A percentile compares a stretch with the other conserved stretches of the same genome.
phyloP scores from a whole-genome alignment of 495 filamentous ascomycete genomes.

The Annulohypoxylon bovei region DNA sequence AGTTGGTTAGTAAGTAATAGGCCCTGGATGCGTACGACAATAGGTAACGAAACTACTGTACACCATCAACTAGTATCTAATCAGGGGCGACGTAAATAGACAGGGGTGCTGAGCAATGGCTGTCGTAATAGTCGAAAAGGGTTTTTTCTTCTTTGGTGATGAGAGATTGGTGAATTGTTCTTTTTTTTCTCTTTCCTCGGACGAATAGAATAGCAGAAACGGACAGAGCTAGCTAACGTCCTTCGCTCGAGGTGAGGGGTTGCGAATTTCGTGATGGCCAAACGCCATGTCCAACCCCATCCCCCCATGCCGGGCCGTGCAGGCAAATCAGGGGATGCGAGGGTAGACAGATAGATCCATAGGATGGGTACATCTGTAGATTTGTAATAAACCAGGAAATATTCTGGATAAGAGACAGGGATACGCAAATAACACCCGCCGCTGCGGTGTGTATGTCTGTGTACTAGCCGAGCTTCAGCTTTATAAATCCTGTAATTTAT shows the following conservation, averaged over 20 bases:
- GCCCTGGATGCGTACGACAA: background rate
- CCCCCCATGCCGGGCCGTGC: slow-evolving; percentile 17
- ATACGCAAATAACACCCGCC: slow-evolving; percentile 19
- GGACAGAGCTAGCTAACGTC: slow-evolving; percentile 16
- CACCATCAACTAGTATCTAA: slow-evolving; percentile 18
- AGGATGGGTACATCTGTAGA: slow-evolving; percentile 16
- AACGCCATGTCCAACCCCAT: slow-evolving; percentile 34
- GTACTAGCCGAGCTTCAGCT: slow-evolving; percentile 32
- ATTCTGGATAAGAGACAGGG: slow-evolving; percentile 27
- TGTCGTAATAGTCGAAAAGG: slow-evolving; percentile 30
- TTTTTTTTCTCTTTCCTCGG: slow-evolving; percentile 20
- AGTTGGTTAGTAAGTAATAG: slow-evolving; percentile 15
- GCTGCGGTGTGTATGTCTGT: slow-evolving; percentile 11
- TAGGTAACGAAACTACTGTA: slow-evolving; percentile 29
- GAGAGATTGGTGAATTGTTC: slow-evolving; percentile 28
- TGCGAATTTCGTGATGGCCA: slow-evolving; percentile 34
- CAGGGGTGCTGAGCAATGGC: slow-evolving; percentile 25
- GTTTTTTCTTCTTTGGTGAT: slow-evolving; percentile 18
- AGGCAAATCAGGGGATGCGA: slow-evolving; percentile 37
- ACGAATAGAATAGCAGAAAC: slow-evolving; percentile 37
- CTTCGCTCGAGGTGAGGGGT: slow-evolving; percentile 39
- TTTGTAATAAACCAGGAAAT: slow-evolving; percentile 29
- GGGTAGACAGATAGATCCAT: slow-evolving; percentile 14
- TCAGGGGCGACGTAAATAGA: slow-evolving; percentile 19
- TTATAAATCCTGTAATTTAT: slow-evolving; percentile 3